Percentiles rank a stretch among this genome's conserved stretches.
These are phyloP conservation scores for Pistacia atlantica DNA, from an alignment of 345 rosid species.

Conservation along the genomic window DNA sequence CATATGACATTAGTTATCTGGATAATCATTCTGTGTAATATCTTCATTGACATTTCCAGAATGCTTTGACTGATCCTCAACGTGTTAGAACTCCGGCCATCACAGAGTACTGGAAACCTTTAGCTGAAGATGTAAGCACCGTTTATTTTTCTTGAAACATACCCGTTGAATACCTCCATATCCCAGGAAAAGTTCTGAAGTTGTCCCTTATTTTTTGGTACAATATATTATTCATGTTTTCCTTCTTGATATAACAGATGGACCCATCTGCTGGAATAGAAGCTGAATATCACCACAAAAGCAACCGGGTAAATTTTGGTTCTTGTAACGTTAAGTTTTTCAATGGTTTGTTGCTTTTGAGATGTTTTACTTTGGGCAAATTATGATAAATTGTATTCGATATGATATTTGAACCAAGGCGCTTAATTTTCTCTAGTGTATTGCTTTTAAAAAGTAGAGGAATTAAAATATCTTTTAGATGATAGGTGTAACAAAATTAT, in stretches of 20 bases:
- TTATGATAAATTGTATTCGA: background rate
- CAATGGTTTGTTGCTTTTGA: background rate
- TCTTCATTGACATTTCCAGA: conserved; percentile 49
- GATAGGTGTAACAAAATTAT: background rate
- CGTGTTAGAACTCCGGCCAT: conserved; percentile 90
- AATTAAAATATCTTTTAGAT: conserved; percentile 3
- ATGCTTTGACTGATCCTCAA: conserved; percentile 83
- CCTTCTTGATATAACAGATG: conserved; percentile 59
- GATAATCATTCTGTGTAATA: conserved; percentile 13
- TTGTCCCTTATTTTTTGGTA: background rate
- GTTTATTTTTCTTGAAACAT: background rate
- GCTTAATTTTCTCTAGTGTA: background rate
- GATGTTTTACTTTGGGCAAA: background rate
- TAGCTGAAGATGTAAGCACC: conserved; percentile 90
- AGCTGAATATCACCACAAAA: conserved; percentile 92
- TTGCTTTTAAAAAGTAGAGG: background rate
- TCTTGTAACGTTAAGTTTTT: background rate
- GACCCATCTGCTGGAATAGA: conserved; percentile 93
- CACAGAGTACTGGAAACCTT: conserved; percentile 91
- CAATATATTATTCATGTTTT: conserved; percentile 4
- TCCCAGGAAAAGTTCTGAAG: background rate
- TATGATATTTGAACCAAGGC: background rate
- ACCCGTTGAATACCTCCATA: background rate
- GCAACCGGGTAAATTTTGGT: conserved; percentile 59
- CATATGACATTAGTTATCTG: background rate